Evolutionary conservation across 495 filamentous ascomycete species (phyloP), one percentile per base, ranked within the genome.

Genomic region (Hyphodiscus hymeniophilus): DNA sequence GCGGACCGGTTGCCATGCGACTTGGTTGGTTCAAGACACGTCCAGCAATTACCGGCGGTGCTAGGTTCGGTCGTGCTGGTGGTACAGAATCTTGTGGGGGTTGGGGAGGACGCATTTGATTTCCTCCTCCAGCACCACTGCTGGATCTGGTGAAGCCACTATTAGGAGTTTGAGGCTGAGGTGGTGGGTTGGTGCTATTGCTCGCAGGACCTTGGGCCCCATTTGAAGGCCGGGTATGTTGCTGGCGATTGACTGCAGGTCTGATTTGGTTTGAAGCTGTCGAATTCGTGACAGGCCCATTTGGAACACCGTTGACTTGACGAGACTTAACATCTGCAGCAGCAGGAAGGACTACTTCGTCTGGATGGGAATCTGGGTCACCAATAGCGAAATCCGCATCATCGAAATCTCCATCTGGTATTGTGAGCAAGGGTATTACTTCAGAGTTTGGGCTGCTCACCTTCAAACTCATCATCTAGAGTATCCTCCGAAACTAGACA

Each of bases 391-490:
- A 87, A 59, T 89, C 84, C 20, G 76, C 81, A 65, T 87, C 83
- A 57, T 87, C 83, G 56, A 87, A 79, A 28, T 86, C 74, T 55
- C 87, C 79, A 30, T 85, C 73, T 55, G 51, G 22, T 6, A 30
- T 8, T 12, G 46, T 70, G 58, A 66, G 56, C 31, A 41, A 56
- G 1, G 34, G 4, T 40, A 45, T 57, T 24, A 47, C 50, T 36
- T 13, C 7, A 28, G 54, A 33, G 38, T 18, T 10, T n/a, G n/a
- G 7, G 15, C 5, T 15, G 12, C 74, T 65, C 70, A 77, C 82
- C 85, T 52, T 81, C 85, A 63, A 87, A 82, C 54, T 89, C 76
- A 46, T 82, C 78, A 49, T 81, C 85, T 43, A 70, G 62, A 0
- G 65, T 66, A 17, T 68, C 69, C 32, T 56, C 55, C 12, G 51